These are phyloP conservation scores for Hypoxylon intermedium DNA, from an alignment of 495 filamentous ascomycete genomes.

Conservation along the genomic window DNA sequence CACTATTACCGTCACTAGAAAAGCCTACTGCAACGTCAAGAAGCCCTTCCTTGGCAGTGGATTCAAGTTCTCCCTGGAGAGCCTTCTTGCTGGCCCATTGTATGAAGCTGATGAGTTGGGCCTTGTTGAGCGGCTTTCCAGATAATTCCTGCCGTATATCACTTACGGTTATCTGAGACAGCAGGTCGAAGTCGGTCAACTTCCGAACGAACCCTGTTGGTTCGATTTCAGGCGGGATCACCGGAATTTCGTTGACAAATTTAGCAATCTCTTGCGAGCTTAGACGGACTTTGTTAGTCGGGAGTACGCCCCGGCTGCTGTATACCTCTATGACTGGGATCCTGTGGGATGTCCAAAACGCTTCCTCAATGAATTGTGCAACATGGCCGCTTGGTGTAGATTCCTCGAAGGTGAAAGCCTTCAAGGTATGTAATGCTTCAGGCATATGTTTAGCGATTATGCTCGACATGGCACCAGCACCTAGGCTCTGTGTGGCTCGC, in stretches of 20 bases:
- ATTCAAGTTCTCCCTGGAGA: constrained; percentile 69
- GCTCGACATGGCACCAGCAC: constrained; percentile 50
- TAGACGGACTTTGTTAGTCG: constrained; percentile 77
- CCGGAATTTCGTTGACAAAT: constrained; percentile 90
- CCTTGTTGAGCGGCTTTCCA: constrained; percentile 72
- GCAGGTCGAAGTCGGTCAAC: constrained; percentile 77
- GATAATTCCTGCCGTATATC: constrained; percentile 86
- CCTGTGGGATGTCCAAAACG: constrained; percentile 91
- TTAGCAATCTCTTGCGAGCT: constrained; percentile 78
- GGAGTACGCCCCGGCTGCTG: constrained; percentile 83
- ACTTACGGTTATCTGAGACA: constrained; percentile 82
- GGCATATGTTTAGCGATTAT: constrained; percentile 71
- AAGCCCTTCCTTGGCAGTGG: constrained; percentile 65
- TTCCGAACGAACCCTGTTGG: constrained; percentile 74
- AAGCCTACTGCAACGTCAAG: constrained; percentile 83
- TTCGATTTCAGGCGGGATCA: constrained; percentile 77
- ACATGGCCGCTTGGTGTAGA: constrained; percentile 86
- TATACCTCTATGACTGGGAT: constrained; percentile 82
- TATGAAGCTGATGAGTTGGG: constrained; percentile 80
- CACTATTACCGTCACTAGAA: constrained; percentile 66
- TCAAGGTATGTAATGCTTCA: constrained; percentile 77
- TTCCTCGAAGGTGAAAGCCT: constrained; percentile 83
- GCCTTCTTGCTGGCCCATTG: constrained; percentile 79
- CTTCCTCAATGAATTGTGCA: constrained; percentile 84
- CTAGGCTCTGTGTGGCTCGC: constrained; percentile 52